phyloP scores from a whole-genome alignment of 257 asterid species.

The Schizonepeta tenuifolia region DNA sequence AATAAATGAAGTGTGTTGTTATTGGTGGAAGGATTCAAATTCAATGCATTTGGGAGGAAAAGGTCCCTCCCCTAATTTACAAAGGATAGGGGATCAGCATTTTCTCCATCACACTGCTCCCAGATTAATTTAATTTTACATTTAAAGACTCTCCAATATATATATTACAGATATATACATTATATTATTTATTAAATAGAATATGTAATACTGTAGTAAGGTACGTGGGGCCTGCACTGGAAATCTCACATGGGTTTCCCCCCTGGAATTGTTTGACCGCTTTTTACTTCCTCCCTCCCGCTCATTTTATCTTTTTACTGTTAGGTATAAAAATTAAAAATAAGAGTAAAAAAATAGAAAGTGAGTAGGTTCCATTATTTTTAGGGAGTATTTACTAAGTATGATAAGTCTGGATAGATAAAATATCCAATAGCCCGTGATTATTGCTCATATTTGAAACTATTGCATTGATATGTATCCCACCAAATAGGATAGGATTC shows the following conservation, averaged over 20 bases:
- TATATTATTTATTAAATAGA: not conserved
- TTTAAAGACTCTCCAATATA: not conserved
- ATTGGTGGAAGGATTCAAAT: slow-evolving; percentile 44
- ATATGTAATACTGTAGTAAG: slow-evolving; percentile 16
- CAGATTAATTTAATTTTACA: not conserved
- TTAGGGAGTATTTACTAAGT: too few species aligned
- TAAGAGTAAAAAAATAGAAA: too few species aligned
- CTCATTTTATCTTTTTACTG: too few species aligned
- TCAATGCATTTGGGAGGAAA: slow-evolving; percentile 54
- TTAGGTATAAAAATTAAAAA: too few species aligned
- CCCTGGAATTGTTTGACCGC: slow-evolving; percentile 45
- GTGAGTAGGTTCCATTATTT: too few species aligned
- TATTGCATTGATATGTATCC: too few species aligned
- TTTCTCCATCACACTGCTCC: not conserved
- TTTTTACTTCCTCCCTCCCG: too few species aligned
- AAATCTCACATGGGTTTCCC: slow-evolving; percentile 62
- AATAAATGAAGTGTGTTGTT: slow-evolving; percentile 29
- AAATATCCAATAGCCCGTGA: too few species aligned
- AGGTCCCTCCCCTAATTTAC: slow-evolving; percentile 49
- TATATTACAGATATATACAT: not conserved
- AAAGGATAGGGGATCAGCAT: slow-evolving; percentile 36
- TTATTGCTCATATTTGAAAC: too few species aligned
- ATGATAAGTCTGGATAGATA: too few species aligned
- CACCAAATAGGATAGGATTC: too few species aligned
- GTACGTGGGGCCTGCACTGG: slow-evolving; percentile 43